Evolutionary conservation across 345 rosid genomes (phyloP).

Genomic region (Gossypium thurberi): DNA sequence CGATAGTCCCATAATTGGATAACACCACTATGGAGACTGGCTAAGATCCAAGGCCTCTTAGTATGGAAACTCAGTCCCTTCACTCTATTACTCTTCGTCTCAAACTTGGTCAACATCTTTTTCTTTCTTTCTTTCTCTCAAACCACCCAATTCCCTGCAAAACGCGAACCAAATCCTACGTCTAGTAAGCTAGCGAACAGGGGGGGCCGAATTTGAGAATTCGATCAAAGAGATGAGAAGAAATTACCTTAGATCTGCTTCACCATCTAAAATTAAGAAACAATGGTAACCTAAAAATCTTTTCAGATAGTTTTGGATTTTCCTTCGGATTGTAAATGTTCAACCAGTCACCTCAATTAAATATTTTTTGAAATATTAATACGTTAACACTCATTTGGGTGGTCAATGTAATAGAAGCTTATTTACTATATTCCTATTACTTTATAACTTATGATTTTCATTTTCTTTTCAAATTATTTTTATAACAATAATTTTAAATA

Average conservation of each 20-base stretch:
- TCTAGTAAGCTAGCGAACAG: neutral
- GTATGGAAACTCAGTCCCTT: slow-evolving; percentile 96
- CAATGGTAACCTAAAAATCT: too few relatives aligned
- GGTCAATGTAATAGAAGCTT: too few relatives aligned
- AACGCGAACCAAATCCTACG: slow-evolving; percentile 8
- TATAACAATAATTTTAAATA: too few relatives aligned
- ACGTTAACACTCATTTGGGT: too few relatives aligned
- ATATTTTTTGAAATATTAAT: too few relatives aligned
- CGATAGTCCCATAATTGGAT: slow-evolving; percentile 99
- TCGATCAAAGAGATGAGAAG: neutral
- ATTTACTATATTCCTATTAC: too few relatives aligned
- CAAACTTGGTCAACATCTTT: slow-evolving; percentile 93
- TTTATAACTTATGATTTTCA: too few relatives aligned
- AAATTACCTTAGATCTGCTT: slow-evolving; percentile 3
- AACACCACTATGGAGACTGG: slow-evolving; percentile 97
- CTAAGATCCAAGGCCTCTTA: slow-evolving; percentile 95
- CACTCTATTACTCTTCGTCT: slow-evolving; percentile 96
- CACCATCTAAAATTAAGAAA: neutral
- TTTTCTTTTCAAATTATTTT: too few relatives aligned
- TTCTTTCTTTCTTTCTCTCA: slow-evolving; percentile 24
- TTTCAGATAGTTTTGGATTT: neutral
- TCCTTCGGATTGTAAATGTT: neutral
- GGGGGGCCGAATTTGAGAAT: neutral
- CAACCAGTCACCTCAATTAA: too few relatives aligned
- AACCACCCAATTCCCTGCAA: slow-evolving; percentile 25